Conservation (phyloP, 352 stramenopile genomes). For the Pythium apleroticum region DNA sequence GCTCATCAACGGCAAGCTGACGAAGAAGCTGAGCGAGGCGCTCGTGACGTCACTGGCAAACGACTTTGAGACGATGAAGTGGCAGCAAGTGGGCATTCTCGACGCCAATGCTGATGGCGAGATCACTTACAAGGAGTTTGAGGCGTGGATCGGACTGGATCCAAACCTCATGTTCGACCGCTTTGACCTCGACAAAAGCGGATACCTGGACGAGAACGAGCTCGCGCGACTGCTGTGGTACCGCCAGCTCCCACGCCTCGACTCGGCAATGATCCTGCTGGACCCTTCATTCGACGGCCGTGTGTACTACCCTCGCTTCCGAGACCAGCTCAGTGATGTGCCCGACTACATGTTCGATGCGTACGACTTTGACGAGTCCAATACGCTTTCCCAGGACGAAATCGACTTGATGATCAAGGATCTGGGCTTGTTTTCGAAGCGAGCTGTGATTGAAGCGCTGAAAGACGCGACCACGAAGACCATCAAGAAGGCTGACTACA, state of each 20-base stretch:
- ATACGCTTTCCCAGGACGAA: constrained; percentile 53
- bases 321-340: constrained; percentile 34
- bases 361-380: constrained; percentile 76
- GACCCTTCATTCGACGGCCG: constrained; percentile 81
- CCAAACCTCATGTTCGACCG: constrained; percentile 78
- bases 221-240: constrained; percentile 64
- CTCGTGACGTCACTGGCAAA: constrained; percentile 39
- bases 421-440: constrained; percentile 50
- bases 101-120: constrained; percentile 50
- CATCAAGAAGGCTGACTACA: constrained; percentile 53
- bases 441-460: constrained; percentile 37
- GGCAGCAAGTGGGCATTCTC: constrained; percentile 42
- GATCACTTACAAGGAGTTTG: constrained; percentile 75
- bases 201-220: constrained; percentile 83
- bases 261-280: constrained; percentile 65
- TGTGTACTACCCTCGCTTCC: constrained; percentile 76
- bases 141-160: constrained; percentile 66
- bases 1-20: constrained; percentile 27
- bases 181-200: constrained; percentile 85
- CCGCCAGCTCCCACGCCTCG: constrained; percentile 67
- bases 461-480: constrained; percentile 36
- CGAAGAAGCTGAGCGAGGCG: constrained; percentile 43
- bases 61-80: constrained; percentile 70
- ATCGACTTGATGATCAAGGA: constrained; percentile 72
- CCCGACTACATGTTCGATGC: constrained; percentile 62